Percentiles rank a stretch among this genome's conserved stretches.
Evolutionary conservation across 768 basidiomycete genomes (phyloP).

Genomic region (Pulveroboletus frians): DNA sequence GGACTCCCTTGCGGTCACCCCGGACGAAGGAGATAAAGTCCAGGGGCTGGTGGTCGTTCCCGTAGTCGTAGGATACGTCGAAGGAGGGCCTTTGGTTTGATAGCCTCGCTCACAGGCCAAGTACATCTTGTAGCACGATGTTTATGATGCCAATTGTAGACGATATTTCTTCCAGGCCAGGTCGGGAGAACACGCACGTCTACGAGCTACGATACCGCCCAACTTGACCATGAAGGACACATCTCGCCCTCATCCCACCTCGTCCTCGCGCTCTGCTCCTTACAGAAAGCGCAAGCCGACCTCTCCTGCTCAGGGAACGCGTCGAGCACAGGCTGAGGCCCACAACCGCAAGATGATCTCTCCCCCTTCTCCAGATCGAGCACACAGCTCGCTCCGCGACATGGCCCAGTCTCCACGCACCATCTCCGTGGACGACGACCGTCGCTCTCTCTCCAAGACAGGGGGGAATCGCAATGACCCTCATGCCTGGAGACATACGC

Average conservation of each 20-base stretch:
- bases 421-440: background rate
- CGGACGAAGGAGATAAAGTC: background rate
- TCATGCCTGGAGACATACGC: conserved; percentile 4
- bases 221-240: conserved; percentile 24
- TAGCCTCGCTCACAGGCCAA: background rate
- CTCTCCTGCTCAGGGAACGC: conserved; percentile 11
- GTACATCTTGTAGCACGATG: background rate
- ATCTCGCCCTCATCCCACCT: conserved; percentile 12
- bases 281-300: conserved; percentile 16
- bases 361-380: conserved; percentile 6
- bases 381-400: background rate
- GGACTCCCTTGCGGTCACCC: background rate
- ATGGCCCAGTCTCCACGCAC: conserved; percentile 4
- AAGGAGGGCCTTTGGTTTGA: background rate
- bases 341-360: background rate
- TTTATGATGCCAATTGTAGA: background rate
- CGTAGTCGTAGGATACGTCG: background rate
- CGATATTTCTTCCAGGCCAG: background rate
- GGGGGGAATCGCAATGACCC: conserved; percentile 5
- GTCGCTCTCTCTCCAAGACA: background rate
- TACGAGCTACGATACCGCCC: background rate
- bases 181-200: conserved; percentile 1
- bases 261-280: conserved; percentile 9
- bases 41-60: background rate
- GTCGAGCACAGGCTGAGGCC: conserved; percentile 7